A percentile compares a stretch with the other conserved stretches of the same genome.
Evolutionary conservation across 176 grass and related monocot genomes (phyloP).

Genomic region (Poa annua): DNA sequence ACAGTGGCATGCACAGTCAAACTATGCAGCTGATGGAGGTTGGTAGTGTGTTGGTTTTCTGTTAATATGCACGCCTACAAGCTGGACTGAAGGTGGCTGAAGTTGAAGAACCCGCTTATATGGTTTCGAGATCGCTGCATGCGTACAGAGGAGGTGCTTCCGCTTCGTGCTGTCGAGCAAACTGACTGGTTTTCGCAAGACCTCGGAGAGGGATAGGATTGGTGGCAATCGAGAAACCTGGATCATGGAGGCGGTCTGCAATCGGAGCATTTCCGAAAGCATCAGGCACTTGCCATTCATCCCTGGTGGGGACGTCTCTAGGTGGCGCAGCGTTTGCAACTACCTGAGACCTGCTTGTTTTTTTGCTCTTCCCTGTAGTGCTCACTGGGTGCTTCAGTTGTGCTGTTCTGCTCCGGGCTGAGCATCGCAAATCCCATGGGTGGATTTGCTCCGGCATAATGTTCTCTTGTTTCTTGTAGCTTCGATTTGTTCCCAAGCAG

Average conservation of each 20-base stretch:
- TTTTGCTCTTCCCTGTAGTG: slow-evolving; percentile 22
- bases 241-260: background rate
- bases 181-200: slow-evolving; percentile 28
- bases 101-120: slow-evolving; percentile 34
- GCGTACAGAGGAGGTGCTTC: slow-evolving; percentile 16
- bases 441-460: slow-evolving; percentile 30
- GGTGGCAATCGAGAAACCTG: background rate
- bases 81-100: slow-evolving; percentile 37
- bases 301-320: slow-evolving; percentile 18
- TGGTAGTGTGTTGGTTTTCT: slow-evolving; percentile 19
- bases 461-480: background rate
- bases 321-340: slow-evolving; percentile 45
- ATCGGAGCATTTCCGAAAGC: slow-evolving; percentile 12
- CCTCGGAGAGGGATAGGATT: background rate
- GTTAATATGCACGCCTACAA: slow-evolving; percentile 12
- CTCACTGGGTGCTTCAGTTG: slow-evolving; percentile 36
- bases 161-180: slow-evolving; percentile 27
- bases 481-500: slow-evolving; percentile 12
- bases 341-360: slow-evolving; percentile 10
- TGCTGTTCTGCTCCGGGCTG: background rate
- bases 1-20: slow-evolving; percentile 85
- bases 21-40: slow-evolving; percentile 62
- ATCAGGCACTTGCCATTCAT: slow-evolving; percentile 24
- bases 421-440: slow-evolving; percentile 43
- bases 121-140: slow-evolving; percentile 4